Base-by-base conservation (phyloP, 768 basidiomycete genomes). In the Panaeolus papilionaceus region DNA sequence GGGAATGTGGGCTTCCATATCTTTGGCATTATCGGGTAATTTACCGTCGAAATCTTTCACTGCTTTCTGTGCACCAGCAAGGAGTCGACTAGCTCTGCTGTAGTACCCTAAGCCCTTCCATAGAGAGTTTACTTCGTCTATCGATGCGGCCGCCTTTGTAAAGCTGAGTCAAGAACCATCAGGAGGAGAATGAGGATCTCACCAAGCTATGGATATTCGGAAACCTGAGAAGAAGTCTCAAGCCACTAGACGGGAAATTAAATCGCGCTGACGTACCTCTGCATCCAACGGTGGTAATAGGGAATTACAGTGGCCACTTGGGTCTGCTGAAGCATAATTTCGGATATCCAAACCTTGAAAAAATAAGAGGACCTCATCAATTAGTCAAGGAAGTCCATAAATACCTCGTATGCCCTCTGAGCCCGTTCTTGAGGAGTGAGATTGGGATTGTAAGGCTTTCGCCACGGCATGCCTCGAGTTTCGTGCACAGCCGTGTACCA, bases 251-350 rank as follows among this genome's bases (percentile, higher is more conserved):
- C 64, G 62, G 38, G 54, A 14, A 42, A 54, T 37, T 37, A 33
- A 66, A 67, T 63, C 51, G 26, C 49, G 63, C 64, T 67, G 23
- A 80, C 86, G 67, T 69, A 93, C 93, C 83, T 90, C 71, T 83
- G 81, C 85, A 96, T 93, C 95, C 95, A 99, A 26, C 86, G 85
- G 64, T 87, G 89, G 77, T 94, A 99, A 78, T 98, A 99, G 0
- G 93, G 93, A 71, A 96, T 95, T n/a, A 97, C 95, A 1, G 95
- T 95, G 4, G 79, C 85, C 39, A 98, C 96, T 76, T 97, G 95
- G 0, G 96, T 98, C 78, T 99, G 96, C 77, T 99, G 96, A 2
- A 96, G 84, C 96, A 98, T 98, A 66, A 98, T 90, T 79, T 98
- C 95, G 14, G 91, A 93, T 26, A 95, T 84, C 92, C 93, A 94